Percentiles rank a stretch among this genome's conserved stretches.
phyloP scores from a whole-genome alignment of 2,329 filamentous ascomycete genomes.

The Geosmithia flava region DNA sequence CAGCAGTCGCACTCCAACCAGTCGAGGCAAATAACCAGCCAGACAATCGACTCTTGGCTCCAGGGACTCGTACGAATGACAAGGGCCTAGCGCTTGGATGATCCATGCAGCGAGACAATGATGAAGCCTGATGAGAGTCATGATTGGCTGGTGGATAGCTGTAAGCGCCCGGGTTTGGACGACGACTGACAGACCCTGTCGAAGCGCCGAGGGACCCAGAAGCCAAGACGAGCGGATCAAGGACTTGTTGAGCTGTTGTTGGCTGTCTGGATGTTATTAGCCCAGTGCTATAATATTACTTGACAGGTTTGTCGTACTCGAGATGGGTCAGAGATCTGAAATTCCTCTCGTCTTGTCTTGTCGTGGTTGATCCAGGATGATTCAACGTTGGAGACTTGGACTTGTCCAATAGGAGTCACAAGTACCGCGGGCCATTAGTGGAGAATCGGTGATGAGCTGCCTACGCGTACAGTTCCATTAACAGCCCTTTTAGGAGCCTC shows the following conservation, averaged over 20 bases:
- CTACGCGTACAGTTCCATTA: no score
- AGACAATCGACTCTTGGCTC: background rate
- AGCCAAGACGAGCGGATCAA: conserved; percentile 4
- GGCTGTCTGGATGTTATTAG: no score
- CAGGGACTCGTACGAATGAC: background rate
- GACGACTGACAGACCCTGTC: conserved; percentile 4
- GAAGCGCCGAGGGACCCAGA: conserved; percentile 6
- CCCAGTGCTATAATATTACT: no score
- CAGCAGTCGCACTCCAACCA: background rate
- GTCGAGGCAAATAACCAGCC: background rate
- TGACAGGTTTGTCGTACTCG: no score
- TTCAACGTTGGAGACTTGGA: no score
- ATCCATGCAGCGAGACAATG: conserved; percentile 2
- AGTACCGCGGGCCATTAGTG: no score
- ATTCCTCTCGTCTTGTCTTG: no score
- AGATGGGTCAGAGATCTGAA: no score
- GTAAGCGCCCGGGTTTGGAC: conserved; percentile 4
- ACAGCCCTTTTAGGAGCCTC: no score
- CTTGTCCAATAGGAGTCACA: no score
- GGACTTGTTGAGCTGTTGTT: background rate
- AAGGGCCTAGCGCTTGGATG: conserved; percentile 1
- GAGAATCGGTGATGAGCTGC: no score
- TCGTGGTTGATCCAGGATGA: no score
- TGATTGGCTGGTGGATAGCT: conserved; percentile 3
- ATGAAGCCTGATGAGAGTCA: background rate